Evolutionary conservation across 441 rosid genomes (phyloP), one percentile per base, ranked within the genome.

Genomic region (Pelargonium citronellum): DNA sequence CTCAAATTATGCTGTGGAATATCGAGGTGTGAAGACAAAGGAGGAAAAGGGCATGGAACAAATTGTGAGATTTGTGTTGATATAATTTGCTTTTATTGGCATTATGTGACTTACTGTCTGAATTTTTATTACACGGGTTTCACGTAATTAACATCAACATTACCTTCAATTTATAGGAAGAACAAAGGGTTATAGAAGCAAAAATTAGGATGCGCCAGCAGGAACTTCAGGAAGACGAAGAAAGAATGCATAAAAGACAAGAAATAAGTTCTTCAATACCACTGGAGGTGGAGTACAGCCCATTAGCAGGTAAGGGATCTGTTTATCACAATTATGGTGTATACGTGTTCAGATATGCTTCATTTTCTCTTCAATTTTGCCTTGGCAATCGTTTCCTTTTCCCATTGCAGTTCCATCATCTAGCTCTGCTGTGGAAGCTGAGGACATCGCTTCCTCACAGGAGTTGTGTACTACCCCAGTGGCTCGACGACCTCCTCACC

Each of bases 11-110:
- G 99, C 96, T 43, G 99, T 95, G 62, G 99, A 92, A 83, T 95
- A 83, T 74, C 84, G 92, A 41, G 98, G 99, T 73, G 89, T 86
- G 67, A 95, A 91, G 84, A 68, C 95, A 24, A 92, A 92, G 83
- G 99, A 95, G 86, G 97, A 92, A 79, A 92, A 87, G 82, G 94
- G 99, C 77, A 79, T 86, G 47, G 99, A 95, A 77, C 97, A 89
- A 84, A 84, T 92, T 77, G 98, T 95, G 87, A 88, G 93, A 11
- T 66, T 58, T 43, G 13, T 7, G 37, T 78, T 24, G 67, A 68
- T 11, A 8, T 68, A 71, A 7, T 10, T 39, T 22, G 69, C 34
- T 24, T 67, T 7, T 55, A 13, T 27, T 53, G 68, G 65, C 61
- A 6, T 68, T 6, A 34, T 10, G 16, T 64, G 51, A 41, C 15